Conservation (phyloP, 352 stramenopile species). For the Phytophthora colocasiae region DNA sequence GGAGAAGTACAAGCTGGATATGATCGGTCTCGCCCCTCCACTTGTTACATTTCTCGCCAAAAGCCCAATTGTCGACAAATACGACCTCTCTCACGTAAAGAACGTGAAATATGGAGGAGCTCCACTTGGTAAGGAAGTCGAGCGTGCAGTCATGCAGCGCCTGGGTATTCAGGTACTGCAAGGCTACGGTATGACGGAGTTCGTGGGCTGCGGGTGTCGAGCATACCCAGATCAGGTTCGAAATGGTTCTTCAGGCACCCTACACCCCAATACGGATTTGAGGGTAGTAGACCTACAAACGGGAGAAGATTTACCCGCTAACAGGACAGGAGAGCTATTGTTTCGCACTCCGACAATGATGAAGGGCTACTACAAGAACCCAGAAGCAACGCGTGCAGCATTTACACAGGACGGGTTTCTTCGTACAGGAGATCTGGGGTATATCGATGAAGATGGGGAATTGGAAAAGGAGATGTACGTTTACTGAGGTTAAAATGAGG, state of each 20-base stretch:
- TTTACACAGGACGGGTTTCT: conserved; percentile 84
- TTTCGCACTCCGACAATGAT: conserved; percentile 55
- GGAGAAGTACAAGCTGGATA: conserved; percentile 57
- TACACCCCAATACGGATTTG: conserved; percentile 46
- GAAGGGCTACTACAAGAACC: conserved; percentile 65
- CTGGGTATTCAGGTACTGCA: conserved; percentile 55
- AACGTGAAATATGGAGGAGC: conserved; percentile 80
- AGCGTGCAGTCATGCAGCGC: conserved; percentile 62
- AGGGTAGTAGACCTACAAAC: conserved; percentile 46
- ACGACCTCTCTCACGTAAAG: conserved; percentile 79
- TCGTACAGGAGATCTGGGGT: conserved; percentile 88
- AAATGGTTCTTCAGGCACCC: conserved; percentile 34
- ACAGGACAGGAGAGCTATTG: conserved; percentile 67
- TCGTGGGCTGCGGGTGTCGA: conserved; percentile 54
- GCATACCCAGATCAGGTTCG: conserved; percentile 20
- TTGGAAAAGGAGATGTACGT: conserved; percentile 1
- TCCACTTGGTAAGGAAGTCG: conserved; percentile 76
- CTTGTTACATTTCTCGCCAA: conserved; percentile 82
- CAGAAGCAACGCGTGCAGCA: conserved; percentile 76
- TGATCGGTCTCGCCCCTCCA: conserved; percentile 77
- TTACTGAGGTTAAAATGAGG: neutral
- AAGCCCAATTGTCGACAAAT: conserved; percentile 86
- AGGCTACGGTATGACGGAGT: conserved; percentile 67
- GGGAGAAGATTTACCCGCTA: conserved; percentile 33
- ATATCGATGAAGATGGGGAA: conserved; percentile 86